These are phyloP conservation scores for Eucalyptus fibrosa DNA, from an alignment of 345 rosid genomes.

Conservation along the genomic window DNA sequence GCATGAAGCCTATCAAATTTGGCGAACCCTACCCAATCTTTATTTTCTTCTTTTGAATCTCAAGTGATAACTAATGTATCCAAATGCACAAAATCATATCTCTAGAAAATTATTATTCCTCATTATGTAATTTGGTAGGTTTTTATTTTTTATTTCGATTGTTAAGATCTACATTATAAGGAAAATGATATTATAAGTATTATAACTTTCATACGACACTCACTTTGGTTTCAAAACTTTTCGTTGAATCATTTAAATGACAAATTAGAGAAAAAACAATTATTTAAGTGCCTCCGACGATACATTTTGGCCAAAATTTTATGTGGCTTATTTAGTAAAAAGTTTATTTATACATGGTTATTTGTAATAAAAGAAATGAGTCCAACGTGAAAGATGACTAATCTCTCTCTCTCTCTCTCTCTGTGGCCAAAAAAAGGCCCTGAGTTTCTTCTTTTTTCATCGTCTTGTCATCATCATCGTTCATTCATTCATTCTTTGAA, in stretches of 20 bases:
- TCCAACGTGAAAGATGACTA: neutral
- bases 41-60: neutral
- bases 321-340: neutral
- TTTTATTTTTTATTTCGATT: neutral
- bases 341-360: neutral
- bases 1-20: neutral
- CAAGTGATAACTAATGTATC: neutral
- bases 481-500: neutral
- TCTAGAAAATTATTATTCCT: neutral
- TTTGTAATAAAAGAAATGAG: neutral
- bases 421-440: neutral
- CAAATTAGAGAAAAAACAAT: neutral
- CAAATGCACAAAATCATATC: neutral
- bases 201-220: neutral
- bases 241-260: accelerated
- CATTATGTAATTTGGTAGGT: neutral
- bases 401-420: neutral
- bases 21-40: neutral
- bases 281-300: accelerated
- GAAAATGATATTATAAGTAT: too few species aligned
- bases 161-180: neutral
- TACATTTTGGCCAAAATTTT: neutral
- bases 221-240: neutral
- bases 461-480: neutral
- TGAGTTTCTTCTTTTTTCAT: neutral